Evolutionary conservation across 2,329 filamentous ascomycete genomes (phyloP), one percentile per base, ranked within the genome.

Genomic region (Ascochyta fabae): DNA sequence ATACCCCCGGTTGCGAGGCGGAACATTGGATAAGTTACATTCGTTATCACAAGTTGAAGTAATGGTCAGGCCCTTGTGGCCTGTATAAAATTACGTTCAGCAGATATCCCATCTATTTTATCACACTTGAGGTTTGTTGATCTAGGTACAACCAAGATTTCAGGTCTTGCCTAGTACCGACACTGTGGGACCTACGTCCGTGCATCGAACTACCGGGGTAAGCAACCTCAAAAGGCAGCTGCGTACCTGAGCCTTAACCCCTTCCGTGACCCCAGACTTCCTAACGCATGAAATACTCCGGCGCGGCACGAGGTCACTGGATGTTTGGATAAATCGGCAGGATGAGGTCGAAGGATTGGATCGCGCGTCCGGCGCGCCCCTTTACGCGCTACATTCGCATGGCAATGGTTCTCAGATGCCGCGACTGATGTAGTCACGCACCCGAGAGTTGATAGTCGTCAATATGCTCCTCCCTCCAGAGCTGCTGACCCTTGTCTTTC

Each of bases 161-260:
- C 15, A 29, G 15, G 31, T 22, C 31, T 26, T 15, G 29, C 19
- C 2, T 19, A 19, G 16, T n/a, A n/a, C 22, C 39, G 16, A 16
- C 24, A 16, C 7, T 6, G 13, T 29, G 39, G 39, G 10, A 19
- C 4, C 23, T 27, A 29, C 5, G 39, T 42, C 39, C 24, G 39
- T 42, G 39, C 39, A 12, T 16, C 6, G 39, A 26, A 40, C 10
- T 23, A 26, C 41, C 8, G 27, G 48, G 41, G 34, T 52, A 12
- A 52, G 41, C 41, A 47, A 40, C 52, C 40, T 48, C 22, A 49
- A 45, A 22, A n/a, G 39, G 45, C 45, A 55, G 45, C 45, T 55
- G 45, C 39, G 23, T 40, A 40, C 39, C 45, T 44, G 34, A 15
- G 34, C 33, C 16, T 35, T 44, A 48, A 45, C 43, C 44, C n/a